Evolutionary conservation across 176 grass and related monocot genomes (phyloP).

Genomic region (Hordeum marinum): DNA sequence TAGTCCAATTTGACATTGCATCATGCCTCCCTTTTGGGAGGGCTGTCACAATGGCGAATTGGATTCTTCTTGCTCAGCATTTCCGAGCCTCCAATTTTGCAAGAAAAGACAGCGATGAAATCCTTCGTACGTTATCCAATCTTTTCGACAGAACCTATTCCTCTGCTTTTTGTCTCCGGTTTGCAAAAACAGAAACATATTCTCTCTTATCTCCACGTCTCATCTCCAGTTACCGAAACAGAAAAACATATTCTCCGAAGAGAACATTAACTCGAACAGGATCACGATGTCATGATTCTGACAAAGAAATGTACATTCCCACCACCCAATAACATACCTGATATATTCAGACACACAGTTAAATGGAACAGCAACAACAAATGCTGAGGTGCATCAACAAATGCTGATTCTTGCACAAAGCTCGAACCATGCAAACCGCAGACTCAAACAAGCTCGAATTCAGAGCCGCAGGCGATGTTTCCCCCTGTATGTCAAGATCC

Average conservation of each 20-base stretch:
- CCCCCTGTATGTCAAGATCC: background rate
- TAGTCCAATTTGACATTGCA: background rate
- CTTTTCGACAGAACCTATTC: background rate
- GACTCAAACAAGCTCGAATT: background rate
- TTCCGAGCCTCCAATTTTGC: background rate
- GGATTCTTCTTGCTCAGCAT: background rate
- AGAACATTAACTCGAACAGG: background rate
- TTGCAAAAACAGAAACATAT: background rate
- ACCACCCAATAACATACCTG: background rate
- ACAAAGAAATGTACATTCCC: background rate
- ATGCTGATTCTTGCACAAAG: background rate
- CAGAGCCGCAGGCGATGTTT: background rate
- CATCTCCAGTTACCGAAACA: background rate
- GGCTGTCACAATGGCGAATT: background rate
- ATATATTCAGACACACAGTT: background rate
- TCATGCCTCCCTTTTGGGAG: background rate
- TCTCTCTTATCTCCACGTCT: background rate
- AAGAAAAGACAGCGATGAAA: background rate
- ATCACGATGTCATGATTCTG: no score
- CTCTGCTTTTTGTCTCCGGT: background rate
- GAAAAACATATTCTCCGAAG: background rate
- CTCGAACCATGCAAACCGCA: background rate
- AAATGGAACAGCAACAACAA: background rate
- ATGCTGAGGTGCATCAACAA: background rate
- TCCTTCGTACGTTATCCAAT: background rate